A percentile compares a stretch with the other conserved stretches of the same genome.
Evolutionary conservation across 2,329 filamentous ascomycete genomes (phyloP).

Genomic region (Daldinia sp.): DNA sequence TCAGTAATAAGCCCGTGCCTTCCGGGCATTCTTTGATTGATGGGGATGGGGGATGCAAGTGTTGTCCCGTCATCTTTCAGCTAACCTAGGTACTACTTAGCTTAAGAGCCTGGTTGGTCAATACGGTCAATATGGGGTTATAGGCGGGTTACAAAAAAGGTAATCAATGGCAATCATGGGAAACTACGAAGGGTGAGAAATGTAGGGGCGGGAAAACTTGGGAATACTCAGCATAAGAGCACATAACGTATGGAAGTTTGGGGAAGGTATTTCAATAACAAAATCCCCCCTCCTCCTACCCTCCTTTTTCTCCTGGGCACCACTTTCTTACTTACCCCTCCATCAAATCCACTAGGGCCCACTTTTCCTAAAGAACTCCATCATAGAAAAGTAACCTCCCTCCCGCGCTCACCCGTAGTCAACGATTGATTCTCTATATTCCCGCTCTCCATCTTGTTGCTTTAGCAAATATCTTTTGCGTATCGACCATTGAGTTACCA

Average conservation of each 20-base stretch:
- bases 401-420: slow-evolving; percentile 31
- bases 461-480: slow-evolving; percentile 1
- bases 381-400: slow-evolving; percentile 45
- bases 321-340: slow-evolving; percentile 27
- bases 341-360: slow-evolving; percentile 24
- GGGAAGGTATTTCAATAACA: slow-evolving; percentile 21
- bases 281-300: slow-evolving; percentile 13
- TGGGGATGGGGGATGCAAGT: slow-evolving; percentile 14
- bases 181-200: no score
- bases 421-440: slow-evolving; percentile 29
- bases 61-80: slow-evolving; percentile 19
- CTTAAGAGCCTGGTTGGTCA: neutral
- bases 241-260: no score
- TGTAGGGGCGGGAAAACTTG: no score
- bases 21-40: slow-evolving; percentile 37
- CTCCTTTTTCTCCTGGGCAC: slow-evolving; percentile 16
- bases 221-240: no score
- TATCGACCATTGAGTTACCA: slow-evolving; percentile 26
- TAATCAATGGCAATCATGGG: neutral
- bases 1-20: slow-evolving; percentile 45
- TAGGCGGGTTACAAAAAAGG: neutral
- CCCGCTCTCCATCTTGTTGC: slow-evolving; percentile 5
- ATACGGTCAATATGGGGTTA: neutral
- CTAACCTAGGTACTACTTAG: neutral
- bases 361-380: slow-evolving; percentile 39